Evolutionary conservation across 208 protist species (phyloP).

Genomic region (Leishmania arabica): DNA sequence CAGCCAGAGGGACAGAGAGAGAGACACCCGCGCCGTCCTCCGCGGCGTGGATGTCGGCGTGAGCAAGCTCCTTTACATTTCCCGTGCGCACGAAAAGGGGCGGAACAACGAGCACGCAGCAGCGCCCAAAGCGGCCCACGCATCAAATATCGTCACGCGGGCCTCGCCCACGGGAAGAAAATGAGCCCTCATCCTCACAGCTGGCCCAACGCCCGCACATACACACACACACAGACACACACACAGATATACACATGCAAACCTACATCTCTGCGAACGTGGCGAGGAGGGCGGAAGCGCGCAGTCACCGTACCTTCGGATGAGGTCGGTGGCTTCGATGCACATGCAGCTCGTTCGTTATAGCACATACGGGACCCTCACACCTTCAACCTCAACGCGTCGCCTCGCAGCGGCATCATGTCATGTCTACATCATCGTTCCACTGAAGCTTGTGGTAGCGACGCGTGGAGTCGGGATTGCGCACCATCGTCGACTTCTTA

Average conservation of each 20-base stretch:
- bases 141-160: no score
- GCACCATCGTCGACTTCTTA: constrained; percentile 30
- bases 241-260: background rate
- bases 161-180: background rate
- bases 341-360: background rate
- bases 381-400: no score
- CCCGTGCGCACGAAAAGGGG: background rate
- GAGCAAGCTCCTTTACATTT: background rate
- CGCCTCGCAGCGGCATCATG: background rate
- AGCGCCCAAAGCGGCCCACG: background rate
- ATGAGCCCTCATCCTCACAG: background rate
- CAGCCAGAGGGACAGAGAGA: background rate
- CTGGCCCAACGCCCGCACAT: background rate
- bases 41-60: background rate
- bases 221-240: background rate
- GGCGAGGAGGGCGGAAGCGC: background rate
- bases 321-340: background rate
- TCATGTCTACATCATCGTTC: constrained; percentile 20
- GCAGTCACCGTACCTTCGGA: background rate
- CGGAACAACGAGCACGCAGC: background rate
- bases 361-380: background rate
- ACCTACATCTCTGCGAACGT: background rate
- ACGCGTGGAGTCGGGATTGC: constrained; percentile 27
- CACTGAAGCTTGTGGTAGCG: constrained; percentile 32
- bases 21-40: background rate